These are phyloP conservation scores for Truncatella angustata DNA, from an alignment of 2,329 filamentous ascomycete genomes.

Conservation along the genomic window DNA sequence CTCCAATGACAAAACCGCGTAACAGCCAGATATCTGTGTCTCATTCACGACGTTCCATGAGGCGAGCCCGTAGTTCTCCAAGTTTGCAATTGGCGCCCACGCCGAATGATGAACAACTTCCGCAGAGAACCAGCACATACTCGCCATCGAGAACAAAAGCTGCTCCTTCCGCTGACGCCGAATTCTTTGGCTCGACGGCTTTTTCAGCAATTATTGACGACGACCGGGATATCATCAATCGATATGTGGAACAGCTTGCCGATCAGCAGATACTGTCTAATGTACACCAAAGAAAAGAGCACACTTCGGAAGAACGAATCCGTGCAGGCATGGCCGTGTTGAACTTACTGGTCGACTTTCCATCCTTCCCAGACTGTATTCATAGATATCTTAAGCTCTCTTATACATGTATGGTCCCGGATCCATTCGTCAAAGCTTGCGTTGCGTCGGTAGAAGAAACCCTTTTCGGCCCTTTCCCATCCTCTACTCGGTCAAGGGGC, in stretches of 20 bases:
- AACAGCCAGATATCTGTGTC: neutral
- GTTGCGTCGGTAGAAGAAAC: neutral
- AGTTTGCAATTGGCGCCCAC: neutral
- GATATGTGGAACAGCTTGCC: neutral
- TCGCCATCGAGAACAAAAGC: neutral
- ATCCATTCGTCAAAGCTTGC: neutral
- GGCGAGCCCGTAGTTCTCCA: neutral
- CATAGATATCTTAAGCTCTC: neutral
- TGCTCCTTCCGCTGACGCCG: neutral
- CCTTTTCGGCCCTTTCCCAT: neutral
- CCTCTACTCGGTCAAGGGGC: neutral
- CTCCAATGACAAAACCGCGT: neutral
- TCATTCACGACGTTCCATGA: no score
- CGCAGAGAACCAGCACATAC: neutral
- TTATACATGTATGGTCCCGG: neutral
- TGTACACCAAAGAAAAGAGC: neutral
- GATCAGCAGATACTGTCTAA: neutral
- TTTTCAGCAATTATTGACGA: neutral
- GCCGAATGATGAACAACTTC: neutral
- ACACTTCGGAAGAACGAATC: neutral
- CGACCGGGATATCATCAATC: neutral
- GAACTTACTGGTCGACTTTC: neutral
- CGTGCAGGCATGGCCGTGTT: neutral
- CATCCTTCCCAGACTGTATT: neutral
- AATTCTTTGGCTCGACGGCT: neutral